Evolutionary conservation across 176 grass and related monocot species (phyloP), one percentile per base, ranked within the genome.

Genomic region (Juncus inflexus): DNA sequence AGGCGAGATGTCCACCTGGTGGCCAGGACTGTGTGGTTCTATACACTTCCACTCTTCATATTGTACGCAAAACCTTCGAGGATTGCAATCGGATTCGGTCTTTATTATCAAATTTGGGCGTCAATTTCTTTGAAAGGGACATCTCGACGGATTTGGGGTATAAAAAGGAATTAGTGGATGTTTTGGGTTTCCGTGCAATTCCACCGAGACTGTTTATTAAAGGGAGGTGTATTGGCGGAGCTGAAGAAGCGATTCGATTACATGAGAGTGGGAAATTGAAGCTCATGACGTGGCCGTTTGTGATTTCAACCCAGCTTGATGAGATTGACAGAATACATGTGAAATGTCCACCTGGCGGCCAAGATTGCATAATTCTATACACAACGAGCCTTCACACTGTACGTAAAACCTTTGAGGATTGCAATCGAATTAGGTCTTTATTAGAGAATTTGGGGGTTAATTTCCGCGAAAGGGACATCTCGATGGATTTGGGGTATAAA

Each of bases 321-420:
- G 19, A 28, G 19, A 28, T 28, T 28, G 19, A 1, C 19, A 28
- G 1, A 28, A 28, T 28, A 28, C 19, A 28, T 28, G 19, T 28
- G 19, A 28, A 28, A 28, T 28, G 19, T 28, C 19, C 19, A 28
- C 83, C 80, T 4, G 90, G 83, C 35, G 86, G 83, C 19, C 68
- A 68, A 49, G 80, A 82, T 7, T 81, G 74, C 2, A 83, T 84
- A 37, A 74, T 90, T 67, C 67, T 95, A 5, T 95, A 95, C 86
- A 84, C 78, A 12, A 90, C 86, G 37, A 84, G 83, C 35, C 81
- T 95, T n/a, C 86, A 15, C 52, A 81, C 83, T 45, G 82, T 95
- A 62, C 74, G 80, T 59, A 82, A 77, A 78, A 87, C 86, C 37
- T 95, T 90, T 72, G 90, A 95, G 90, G 86, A 95, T 65, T 87